Base-by-base conservation (phyloP, 352 stramenopile species). In the Phytopythium ostracodes region DNA sequence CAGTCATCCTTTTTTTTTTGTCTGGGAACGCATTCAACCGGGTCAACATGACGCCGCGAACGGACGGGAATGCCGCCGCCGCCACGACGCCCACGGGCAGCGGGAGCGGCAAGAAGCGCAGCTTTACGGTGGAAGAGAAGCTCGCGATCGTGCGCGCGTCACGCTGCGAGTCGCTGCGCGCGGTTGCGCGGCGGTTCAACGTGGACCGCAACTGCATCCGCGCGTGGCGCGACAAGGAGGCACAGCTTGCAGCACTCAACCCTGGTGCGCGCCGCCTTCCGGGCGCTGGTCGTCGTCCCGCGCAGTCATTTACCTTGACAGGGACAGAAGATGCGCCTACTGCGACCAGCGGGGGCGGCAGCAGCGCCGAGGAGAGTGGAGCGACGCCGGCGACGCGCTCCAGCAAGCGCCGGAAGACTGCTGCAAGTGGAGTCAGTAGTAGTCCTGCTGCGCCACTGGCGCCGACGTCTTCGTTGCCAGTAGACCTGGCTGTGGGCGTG, bases 81-180 rank as follows among this genome's bases (percentile, higher is more conserved):
- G 46, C 33, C 14, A 10, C 33, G 29, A 20, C 51, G 51, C 51
- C 52, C 36, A 33, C 54, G 24, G 38, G 59, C 62, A 71, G 81
- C 53, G 87, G 86, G 75, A 90, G 59, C 62, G 72, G 81, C 53
- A 88, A 87, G 75, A 90, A 90, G 67, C 81, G 81, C 60, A 89
- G 81, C 76, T 91, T 87, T 62, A 89, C 81, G 4, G 81, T 88
- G 25, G 73, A 87, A 52, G 77, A 91, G 68, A 89, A 89, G 66
- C 74, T 89, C 43, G 70, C 69, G 56, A 82, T 87, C 56, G 79
- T 91, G 44, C 73, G 77, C 51, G 79, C 76, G 1, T 71, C 73
- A 33, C 84, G 84, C 59, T 68, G 55, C 56, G 69, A 80, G 58
- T 89, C 79, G 43, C 66, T 91, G 38, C 76, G 76, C 17, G 72